These are phyloP conservation scores for Rubia occidens DNA, from an alignment of 305 asterid species.

Conservation along the genomic window DNA sequence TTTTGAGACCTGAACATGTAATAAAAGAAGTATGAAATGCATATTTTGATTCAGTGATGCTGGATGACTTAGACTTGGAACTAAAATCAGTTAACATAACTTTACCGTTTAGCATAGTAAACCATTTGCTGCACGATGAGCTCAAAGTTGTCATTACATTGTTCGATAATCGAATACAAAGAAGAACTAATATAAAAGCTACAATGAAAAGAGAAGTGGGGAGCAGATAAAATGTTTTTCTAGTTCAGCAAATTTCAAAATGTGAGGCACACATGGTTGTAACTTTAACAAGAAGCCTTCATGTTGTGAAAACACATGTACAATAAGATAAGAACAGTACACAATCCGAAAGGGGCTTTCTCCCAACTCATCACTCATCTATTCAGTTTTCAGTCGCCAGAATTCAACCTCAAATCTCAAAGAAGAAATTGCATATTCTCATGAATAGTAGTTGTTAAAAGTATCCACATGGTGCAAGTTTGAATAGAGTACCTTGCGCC, in stretches of 20 bases:
- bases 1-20: not conserved
- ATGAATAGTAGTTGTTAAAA: slow-evolving; percentile 1
- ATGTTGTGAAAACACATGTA: not conserved
- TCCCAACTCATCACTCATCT: not conserved
- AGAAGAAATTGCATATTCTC: not conserved
- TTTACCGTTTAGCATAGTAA: not conserved
- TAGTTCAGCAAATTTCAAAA: not conserved
- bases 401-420: not conserved
- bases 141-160: not conserved
- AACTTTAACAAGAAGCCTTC: not conserved
- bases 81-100: too few relatives aligned
- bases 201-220: not conserved
- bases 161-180: not conserved
- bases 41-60: not conserved
- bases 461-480: slow-evolving; percentile 12
- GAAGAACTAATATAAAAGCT: not conserved
- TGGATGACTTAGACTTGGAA: not conserved
- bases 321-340: not conserved
- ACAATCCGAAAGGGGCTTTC: not conserved
- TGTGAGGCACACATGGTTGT: not conserved
- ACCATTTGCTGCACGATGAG: not conserved
- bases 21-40: not conserved
- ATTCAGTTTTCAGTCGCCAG: not conserved
- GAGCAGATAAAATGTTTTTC: not conserved
- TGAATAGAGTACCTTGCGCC: slow-evolving; percentile 56